A percentile compares a stretch with the other conserved stretches of the same genome.
Evolutionary conservation across 768 basidiomycete genomes (phyloP).

Genomic region (Mycena leptocephala): DNA sequence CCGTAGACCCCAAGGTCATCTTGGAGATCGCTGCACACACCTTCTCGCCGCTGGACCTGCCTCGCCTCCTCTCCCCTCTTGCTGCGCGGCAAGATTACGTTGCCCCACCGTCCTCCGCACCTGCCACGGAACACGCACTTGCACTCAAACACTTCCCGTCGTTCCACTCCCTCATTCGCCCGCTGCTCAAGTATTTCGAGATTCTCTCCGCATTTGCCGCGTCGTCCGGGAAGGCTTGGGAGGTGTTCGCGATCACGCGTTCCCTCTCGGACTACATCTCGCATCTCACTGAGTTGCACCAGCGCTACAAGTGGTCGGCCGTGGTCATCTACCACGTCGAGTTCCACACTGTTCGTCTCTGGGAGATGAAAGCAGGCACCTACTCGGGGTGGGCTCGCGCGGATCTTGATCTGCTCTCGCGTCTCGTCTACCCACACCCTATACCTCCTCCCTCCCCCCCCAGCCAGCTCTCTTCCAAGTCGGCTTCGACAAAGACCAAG

Average conservation of each 20-base stretch:
- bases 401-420: background rate
- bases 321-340: too few species aligned
- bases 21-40: conserved; percentile 21
- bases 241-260: too few species aligned
- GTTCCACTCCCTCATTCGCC: too few species aligned
- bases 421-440: background rate
- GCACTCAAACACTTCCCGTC: conserved; percentile 18
- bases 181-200: conserved; percentile 16
- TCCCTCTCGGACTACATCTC: conserved; percentile 18
- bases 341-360: conserved; percentile 33
- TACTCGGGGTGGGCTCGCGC: conserved; percentile 22
- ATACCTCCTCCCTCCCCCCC: background rate
- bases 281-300: conserved; percentile 29
- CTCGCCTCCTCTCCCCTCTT: background rate
- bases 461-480: background rate
- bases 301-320: conserved; percentile 32
- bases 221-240: conserved; percentile 17
- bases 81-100: conserved; percentile 15
- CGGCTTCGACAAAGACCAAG: background rate
- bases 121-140: conserved; percentile 9
- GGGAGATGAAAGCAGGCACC: too few species aligned
- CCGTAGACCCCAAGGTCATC: conserved; percentile 11
- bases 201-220: conserved; percentile 18
- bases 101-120: too few species aligned
- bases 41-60: conserved; percentile 22